Evolutionary conservation across 2,329 filamentous ascomycete species (phyloP).

Genomic region (Neophaeococcomyces aloes): DNA sequence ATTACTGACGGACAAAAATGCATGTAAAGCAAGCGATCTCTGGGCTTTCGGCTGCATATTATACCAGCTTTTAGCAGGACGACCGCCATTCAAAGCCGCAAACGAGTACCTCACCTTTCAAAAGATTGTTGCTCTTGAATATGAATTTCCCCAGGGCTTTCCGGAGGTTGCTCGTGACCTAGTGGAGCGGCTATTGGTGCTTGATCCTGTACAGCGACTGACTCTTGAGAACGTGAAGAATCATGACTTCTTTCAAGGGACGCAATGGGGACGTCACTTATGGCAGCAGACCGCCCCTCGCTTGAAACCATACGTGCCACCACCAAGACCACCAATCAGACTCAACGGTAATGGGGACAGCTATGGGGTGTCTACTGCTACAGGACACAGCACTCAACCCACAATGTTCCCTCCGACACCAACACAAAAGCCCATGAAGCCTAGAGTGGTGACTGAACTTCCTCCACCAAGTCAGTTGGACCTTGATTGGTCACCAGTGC

Average conservation of each 20-base stretch:
- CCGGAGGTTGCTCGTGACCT: slow-evolving; percentile 77
- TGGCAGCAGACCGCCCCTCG: slow-evolving; percentile 88
- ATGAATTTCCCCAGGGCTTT: slow-evolving; percentile 84
- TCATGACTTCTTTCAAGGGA: slow-evolving; percentile 86
- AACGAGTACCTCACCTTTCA: slow-evolving; percentile 98
- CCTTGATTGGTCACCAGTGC: slow-evolving; percentile 95
- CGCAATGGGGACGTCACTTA: slow-evolving; percentile 69
- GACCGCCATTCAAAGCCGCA: slow-evolving; percentile 88
- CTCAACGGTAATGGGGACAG: slow-evolving; percentile 47
- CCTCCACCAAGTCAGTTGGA: slow-evolving; percentile 94
- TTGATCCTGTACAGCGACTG: slow-evolving; percentile 73
- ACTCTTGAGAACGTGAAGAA: slow-evolving; percentile 95
- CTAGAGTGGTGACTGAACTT: slow-evolving; percentile 83
- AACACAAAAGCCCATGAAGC: slow-evolving; percentile 45
- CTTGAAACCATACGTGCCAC: slow-evolving; percentile 71
- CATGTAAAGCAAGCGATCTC: slow-evolving; percentile 92
- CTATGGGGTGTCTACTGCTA: slow-evolving; percentile 33
- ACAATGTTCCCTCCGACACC: slow-evolving; percentile 32
- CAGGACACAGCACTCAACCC: slow-evolving; percentile 27
- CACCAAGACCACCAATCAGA: slow-evolving; percentile 66
- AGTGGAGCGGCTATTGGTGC: slow-evolving; percentile 77
- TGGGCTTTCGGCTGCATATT: slow-evolving; percentile 99
- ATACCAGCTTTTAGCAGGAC: slow-evolving; percentile 88
- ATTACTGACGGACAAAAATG: slow-evolving; percentile 89
- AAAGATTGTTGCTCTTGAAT: slow-evolving; percentile 91